Percentiles rank a stretch among this genome's conserved stretches.
phyloP scores from a whole-genome alignment of 257 asterid species.

The Petrea volubilis region DNA sequence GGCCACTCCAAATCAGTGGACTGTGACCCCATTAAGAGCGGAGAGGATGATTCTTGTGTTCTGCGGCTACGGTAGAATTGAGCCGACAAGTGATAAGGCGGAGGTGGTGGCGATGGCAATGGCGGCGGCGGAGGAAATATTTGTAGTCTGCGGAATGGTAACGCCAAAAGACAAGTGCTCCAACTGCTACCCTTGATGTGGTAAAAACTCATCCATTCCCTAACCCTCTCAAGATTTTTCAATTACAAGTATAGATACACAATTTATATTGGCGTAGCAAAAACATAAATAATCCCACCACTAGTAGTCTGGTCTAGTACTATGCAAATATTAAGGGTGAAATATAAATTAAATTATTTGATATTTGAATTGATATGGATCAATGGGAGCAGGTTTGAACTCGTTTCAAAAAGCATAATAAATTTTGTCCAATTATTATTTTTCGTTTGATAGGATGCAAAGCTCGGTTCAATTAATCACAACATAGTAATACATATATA shows the following conservation, averaged over 20 bases:
- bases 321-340: no score
- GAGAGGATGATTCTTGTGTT: constrained; percentile 23
- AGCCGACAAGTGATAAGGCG: constrained; percentile 5
- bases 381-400: no score
- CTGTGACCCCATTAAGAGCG: constrained; percentile 62
- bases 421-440: no score
- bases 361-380: no score
- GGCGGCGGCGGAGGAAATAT: constrained; percentile 27
- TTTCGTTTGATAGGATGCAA: no score
- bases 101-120: constrained; percentile 1
- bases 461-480: no score
- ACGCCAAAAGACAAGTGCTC: constrained; percentile 26
- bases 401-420: no score
- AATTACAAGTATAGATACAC: no score
- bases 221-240: background rate
- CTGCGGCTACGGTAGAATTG: constrained; percentile 16
- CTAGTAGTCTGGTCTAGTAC: no score
- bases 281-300: background rate
- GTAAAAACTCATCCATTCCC: constrained; percentile 69
- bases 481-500: no score
- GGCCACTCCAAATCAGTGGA: constrained; percentile 65
- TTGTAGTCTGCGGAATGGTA: constrained; percentile 22
- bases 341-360: no score
- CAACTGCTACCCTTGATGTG: constrained; percentile 23
- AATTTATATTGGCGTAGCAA: no score